Conservation (phyloP, 2,329 filamentous ascomycete species). For the Tolypocladium pustulatum region DNA sequence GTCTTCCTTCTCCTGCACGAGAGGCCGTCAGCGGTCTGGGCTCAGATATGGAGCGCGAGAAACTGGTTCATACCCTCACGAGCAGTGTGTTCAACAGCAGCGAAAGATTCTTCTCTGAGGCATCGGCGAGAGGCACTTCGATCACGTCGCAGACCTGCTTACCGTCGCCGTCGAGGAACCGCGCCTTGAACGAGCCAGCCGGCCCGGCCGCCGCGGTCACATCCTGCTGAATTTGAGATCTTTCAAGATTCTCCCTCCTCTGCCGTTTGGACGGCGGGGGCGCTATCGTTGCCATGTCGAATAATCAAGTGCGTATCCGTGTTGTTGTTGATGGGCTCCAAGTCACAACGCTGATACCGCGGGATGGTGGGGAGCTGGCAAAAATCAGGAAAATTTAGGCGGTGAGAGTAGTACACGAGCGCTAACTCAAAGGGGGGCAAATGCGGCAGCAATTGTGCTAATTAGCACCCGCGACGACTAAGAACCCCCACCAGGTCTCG, state of each 20-base stretch:
- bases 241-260: conserved; percentile 62
- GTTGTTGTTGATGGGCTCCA: not conserved
- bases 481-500: not conserved
- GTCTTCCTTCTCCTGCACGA: conserved; percentile 39
- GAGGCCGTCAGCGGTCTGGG: not conserved
- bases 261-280: conserved; percentile 87
- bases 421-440: not conserved
- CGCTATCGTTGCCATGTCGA: conserved; percentile 63
- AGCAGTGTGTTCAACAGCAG: conserved; percentile 77
- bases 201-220: conserved; percentile 56
- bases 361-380: conserved; percentile 4
- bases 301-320: not conserved
- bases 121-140: conserved; percentile 71
- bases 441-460: too few species aligned
- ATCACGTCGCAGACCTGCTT: conserved; percentile 60
- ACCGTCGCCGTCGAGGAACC: conserved; percentile 75
- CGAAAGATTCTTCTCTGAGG: conserved; percentile 81
- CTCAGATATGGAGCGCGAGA: not conserved
- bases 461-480: not conserved
- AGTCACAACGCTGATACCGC: not conserved
- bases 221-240: conserved; percentile 65
- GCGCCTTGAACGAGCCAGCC: conserved; percentile 69
- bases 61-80: conserved; percentile 44
- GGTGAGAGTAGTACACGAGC: conserved; percentile 8
- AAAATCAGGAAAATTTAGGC: conserved; percentile 17